phyloP scores from a whole-genome alignment of 352 stramenopile species.

The Phytophthora sp. region DNA sequence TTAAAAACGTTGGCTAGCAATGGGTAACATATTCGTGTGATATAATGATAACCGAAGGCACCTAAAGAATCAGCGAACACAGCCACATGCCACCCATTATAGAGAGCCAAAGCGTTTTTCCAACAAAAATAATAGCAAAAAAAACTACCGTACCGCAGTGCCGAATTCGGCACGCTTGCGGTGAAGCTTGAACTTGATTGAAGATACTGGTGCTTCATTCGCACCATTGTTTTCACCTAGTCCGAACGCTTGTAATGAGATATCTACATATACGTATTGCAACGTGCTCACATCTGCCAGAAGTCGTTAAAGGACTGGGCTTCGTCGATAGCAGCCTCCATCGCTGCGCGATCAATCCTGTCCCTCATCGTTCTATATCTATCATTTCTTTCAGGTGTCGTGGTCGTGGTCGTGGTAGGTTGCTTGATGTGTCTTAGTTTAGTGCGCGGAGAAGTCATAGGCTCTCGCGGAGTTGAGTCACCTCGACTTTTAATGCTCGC shows the following conservation, averaged over 20 bases:
- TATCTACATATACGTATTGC: conserved; percentile 16
- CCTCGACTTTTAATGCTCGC: conserved; percentile 3
- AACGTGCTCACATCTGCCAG: conserved; percentile 37
- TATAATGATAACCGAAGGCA: not conserved
- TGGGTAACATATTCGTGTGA: conserved; percentile 3
- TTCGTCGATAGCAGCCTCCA: conserved; percentile 39
- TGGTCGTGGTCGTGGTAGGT: not conserved
- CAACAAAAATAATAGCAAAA: conserved; percentile 1
- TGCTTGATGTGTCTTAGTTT: conserved; percentile 18
- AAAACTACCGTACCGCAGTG: conserved; percentile 1
- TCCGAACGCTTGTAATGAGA: not conserved
- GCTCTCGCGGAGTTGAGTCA: not conserved
- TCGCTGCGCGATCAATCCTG: conserved; percentile 33
- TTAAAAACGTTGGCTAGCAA: not conserved
- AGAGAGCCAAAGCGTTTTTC: not conserved
- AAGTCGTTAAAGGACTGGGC: conserved; percentile 39
- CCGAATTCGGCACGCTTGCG: not conserved
- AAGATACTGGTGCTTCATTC: conserved; percentile 18
- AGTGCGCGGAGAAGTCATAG: not conserved
- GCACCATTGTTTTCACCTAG: conserved; percentile 13
- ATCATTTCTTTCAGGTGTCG: not conserved
- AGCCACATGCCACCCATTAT: not conserved
- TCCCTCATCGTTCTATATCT: conserved; percentile 31
- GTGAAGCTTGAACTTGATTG: conserved; percentile 19
- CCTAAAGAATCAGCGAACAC: not conserved